Base-by-base conservation (phyloP, 176 grass and related monocot genomes). In the Elaeis guineensis region DNA sequence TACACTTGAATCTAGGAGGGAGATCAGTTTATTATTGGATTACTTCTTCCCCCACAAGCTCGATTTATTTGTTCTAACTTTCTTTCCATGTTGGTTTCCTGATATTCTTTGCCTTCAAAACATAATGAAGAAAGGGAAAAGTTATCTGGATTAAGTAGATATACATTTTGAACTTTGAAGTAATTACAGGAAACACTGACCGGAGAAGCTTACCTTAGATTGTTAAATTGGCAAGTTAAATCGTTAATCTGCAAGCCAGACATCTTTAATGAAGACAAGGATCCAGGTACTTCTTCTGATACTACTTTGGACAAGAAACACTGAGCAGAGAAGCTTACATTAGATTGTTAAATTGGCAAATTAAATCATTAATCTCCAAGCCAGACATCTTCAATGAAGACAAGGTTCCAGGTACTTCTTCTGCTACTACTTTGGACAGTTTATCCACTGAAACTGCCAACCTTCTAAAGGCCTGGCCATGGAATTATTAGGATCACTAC, bases 361-460 rank as follows among this genome's bases (percentile, higher is more conserved):
- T 87, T 49, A 87, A 72, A 76, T 87, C 75, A 79, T 55, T 76
- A 16, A 82, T 79, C 72, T 87, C 75, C 75, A 82, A 16, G 62
- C 73, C 52, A 21, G 79, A 79, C 4, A 82, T 67, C 71, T 82
- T 79, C 8, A 76, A 62, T 63, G 75, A 72, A 51, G 67, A 71
- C 17, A 87, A 49, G 50, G 67, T 79, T 52, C 71, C 79, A 21
- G 62, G 67, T 59, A 79, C 62, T 65, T 79, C 84, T 65, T 82
- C 67, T 59, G 62, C 51, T 16, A 75, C 54, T 62, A 64, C 20
- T 56, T 69, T 64, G 0, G 62, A 67, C 58, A 87, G 18, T 48
- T 82, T 76, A 69, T 72, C 64, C 25, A 54, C 67, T 39, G 30
- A 16, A 2, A 21, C 28, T 67, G 69, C 75, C 59, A 87, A 21